phyloP scores from a whole-genome alignment of 2,329 filamentous ascomycete species.

The Nemania serpens region DNA sequence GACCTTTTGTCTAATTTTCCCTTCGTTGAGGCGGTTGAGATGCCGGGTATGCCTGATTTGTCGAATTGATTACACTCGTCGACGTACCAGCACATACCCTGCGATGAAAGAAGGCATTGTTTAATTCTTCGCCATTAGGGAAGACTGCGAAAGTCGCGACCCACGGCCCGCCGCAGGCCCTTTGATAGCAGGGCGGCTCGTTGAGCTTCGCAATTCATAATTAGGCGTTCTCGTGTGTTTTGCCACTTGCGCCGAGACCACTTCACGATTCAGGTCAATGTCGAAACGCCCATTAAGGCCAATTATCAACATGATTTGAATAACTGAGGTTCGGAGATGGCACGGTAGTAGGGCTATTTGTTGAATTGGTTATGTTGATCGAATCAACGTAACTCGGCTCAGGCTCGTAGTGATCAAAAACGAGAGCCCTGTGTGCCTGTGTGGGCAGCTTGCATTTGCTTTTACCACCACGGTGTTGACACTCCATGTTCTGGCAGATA shows the following conservation, averaged over 20 bases:
- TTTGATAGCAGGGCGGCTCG: neutral
- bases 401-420: constrained; percentile 6
- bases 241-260: neutral
- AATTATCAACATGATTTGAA: constrained; percentile 6
- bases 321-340: constrained; percentile 6
- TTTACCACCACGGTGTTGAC: constrained; percentile 41
- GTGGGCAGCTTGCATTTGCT: constrained; percentile 36
- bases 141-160: neutral
- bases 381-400: neutral
- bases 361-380: neutral
- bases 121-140: neutral
- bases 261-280: constrained; percentile 1
- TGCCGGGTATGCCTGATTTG: neutral
- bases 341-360: neutral
- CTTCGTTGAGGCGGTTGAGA: neutral
- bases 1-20: neutral
- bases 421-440: constrained; percentile 32
- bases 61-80: constrained; percentile 8
- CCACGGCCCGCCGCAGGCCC: neutral
- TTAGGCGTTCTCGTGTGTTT: neutral
- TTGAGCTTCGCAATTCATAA: neutral
- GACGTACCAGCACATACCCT: neutral
- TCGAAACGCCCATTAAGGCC: neutral
- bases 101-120: neutral
- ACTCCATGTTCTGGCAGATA: constrained; percentile 41